phyloP scores from a whole-genome alignment of 2,329 filamentous ascomycete species.

The Colletotrichum ledebouriae region DNA sequence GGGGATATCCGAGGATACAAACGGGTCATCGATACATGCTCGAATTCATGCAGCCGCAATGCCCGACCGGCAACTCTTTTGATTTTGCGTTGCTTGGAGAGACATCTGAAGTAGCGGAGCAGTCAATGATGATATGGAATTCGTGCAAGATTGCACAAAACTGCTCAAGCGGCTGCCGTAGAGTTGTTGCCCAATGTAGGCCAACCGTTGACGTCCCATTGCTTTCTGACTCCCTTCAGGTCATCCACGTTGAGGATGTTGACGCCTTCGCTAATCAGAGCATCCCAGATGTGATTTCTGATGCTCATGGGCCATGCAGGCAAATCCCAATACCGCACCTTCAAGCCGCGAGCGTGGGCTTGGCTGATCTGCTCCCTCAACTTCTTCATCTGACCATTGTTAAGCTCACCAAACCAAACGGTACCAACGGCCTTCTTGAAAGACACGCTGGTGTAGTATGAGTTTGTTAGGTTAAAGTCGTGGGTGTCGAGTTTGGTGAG shows the following conservation, averaged over 20 bases:
- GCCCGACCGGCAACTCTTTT: no score
- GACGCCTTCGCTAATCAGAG: slow-evolving; percentile 67
- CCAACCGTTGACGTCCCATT: slow-evolving; percentile 51
- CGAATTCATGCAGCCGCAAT: no score
- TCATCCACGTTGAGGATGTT: slow-evolving; percentile 75
- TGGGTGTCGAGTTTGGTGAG: slow-evolving; percentile 57
- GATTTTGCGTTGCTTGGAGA: no score
- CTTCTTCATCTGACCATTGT: slow-evolving; percentile 56
- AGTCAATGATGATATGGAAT: neutral
- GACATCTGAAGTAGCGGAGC: neutral
- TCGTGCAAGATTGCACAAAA: neutral
- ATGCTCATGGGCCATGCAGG: slow-evolving; percentile 68
- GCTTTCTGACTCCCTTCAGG: slow-evolving; percentile 58
- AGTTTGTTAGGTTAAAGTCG: slow-evolving; percentile 66
- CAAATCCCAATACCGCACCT: slow-evolving; percentile 71
- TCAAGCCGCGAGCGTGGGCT: slow-evolving; percentile 67
- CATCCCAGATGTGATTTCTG: slow-evolving; percentile 69
- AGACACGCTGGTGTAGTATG: slow-evolving; percentile 74
- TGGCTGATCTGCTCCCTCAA: slow-evolving; percentile 60
- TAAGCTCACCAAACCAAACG: slow-evolving; percentile 60
- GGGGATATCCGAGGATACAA: no score
- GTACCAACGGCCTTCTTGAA: slow-evolving; percentile 68
- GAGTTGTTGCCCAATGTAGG: slow-evolving; percentile 25
- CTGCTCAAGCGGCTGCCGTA: slow-evolving; percentile 13
- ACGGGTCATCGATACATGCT: no score